phyloP scores from a whole-genome alignment of 768 basidiomycete genomes.

The Mycena alexandri region DNA sequence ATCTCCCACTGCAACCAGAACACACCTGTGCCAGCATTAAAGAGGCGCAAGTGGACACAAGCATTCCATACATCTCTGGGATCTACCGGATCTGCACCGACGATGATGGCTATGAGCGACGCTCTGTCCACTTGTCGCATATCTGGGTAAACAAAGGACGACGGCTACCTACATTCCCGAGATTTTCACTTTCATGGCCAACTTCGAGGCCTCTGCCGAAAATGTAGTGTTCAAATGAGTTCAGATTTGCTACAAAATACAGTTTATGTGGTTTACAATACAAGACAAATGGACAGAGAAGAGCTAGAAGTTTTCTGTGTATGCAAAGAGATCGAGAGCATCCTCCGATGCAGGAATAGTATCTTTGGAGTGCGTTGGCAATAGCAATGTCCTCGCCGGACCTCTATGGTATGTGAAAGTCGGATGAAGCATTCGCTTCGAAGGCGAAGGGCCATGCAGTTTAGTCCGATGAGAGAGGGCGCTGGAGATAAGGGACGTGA shows the following conservation, averaged over 20 bases:
- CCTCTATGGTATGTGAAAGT: neutral
- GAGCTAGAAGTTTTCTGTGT: conserved; percentile 9
- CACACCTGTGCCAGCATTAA: too few species aligned
- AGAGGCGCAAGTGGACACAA: too few species aligned
- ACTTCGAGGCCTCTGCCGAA: neutral
- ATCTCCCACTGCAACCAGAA: too few species aligned
- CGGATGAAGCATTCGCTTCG: neutral
- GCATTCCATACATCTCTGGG: too few species aligned
- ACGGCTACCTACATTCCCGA: too few species aligned
- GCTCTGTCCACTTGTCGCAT: too few species aligned
- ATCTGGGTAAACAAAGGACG: too few species aligned
- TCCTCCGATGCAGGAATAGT: conserved; percentile 57
- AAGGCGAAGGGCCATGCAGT: conserved; percentile 21
- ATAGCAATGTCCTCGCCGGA: conserved; percentile 4
- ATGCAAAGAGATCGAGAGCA: conserved; percentile 62
- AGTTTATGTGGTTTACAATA: conserved; percentile 2
- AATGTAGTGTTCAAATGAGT: neutral
- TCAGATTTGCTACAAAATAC: conserved; percentile 23
- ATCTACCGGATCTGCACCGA: too few species aligned
- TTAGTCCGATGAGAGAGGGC: conserved; percentile 32
- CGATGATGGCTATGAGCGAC: too few species aligned
- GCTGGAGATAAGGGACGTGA: conserved; percentile 34
- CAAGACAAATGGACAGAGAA: conserved; percentile 30
- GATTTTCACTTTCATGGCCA: too few species aligned
- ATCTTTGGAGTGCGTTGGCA: neutral